These are phyloP conservation scores for Alternaria sp. DNA, from an alignment of 2,329 filamentous ascomycete genomes.

Conservation along the genomic window DNA sequence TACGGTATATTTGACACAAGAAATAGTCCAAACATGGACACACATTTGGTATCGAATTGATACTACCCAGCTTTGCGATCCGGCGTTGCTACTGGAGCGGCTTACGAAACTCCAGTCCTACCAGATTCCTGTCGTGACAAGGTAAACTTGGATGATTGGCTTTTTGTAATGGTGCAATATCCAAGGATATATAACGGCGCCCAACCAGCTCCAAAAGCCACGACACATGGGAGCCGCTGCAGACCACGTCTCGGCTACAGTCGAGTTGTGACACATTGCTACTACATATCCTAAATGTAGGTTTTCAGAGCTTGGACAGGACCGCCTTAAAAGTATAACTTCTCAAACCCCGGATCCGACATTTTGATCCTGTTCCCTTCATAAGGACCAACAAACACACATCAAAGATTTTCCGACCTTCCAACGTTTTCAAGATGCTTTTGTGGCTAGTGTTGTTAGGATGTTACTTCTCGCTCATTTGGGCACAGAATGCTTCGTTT, in stretches of 20 bases:
- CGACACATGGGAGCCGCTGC: slow-evolving; percentile 12
- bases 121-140: slow-evolving; percentile 4
- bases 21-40: neutral
- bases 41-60: neutral
- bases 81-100: neutral
- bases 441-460: slow-evolving; percentile 18
- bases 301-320: neutral
- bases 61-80: neutral
- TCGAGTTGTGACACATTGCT: neutral
- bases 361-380: neutral
- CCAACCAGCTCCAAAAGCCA: slow-evolving; percentile 19
- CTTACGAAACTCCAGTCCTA: neutral
- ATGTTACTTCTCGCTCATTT: neutral
- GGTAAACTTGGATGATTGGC: neutral
- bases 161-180: slow-evolving; percentile 24
- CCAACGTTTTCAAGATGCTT: neutral
- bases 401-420: neutral
- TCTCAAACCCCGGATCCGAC: neutral
- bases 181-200: slow-evolving; percentile 30
- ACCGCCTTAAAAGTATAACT: neutral
- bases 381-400: neutral
- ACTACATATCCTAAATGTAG: neutral
- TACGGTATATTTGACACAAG: neutral
- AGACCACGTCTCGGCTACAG: neutral
- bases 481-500: slow-evolving; percentile 26